Evolutionary conservation across 805 yeast species (phyloP).

Genomic region (Saccharomyces kudriavzevii): DNA sequence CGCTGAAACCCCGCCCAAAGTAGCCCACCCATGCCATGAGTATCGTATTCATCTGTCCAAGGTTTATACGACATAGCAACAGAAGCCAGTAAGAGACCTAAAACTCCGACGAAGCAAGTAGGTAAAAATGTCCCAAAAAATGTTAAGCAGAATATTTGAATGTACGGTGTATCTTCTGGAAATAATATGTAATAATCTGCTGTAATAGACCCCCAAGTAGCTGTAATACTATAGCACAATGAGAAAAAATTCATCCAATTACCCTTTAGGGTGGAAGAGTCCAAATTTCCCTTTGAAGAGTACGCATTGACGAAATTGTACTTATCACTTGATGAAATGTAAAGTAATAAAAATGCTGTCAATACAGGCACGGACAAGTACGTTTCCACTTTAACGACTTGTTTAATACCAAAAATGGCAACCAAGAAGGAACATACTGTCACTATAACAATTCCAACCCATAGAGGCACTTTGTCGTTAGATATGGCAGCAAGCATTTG

Average conservation of each 20-base stretch:
- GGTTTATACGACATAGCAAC: constrained; percentile 50
- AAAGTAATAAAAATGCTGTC: constrained; percentile 57
- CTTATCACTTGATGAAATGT: constrained; percentile 48
- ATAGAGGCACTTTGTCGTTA: constrained; percentile 55
- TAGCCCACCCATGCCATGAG: constrained; percentile 69
- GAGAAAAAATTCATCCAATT: constrained; percentile 66
- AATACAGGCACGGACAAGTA: constrained; percentile 61
- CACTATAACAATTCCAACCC: constrained; percentile 68
- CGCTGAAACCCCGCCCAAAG: constrained; percentile 53
- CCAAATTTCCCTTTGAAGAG: constrained; percentile 26
- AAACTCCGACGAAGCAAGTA: constrained; percentile 64
- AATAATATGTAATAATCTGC: constrained; percentile 76
- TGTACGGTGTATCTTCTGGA: constrained; percentile 60
- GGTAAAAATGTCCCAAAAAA: constrained; percentile 62
- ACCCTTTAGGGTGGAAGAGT: constrained; percentile 45
- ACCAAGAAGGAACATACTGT: constrained; percentile 55
- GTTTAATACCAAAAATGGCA: constrained; percentile 72
- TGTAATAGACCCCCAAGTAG: constrained; percentile 86
- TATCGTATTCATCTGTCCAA: constrained; percentile 50
- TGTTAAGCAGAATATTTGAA: constrained; percentile 50
- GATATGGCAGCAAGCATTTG: constrained; percentile 65
- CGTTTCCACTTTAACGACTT: constrained; percentile 60
- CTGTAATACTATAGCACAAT: constrained; percentile 65
- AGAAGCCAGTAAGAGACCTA: constrained; percentile 65
- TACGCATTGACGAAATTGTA: constrained; percentile 30